Evolutionary conservation across 1,139 yeast genomes (phyloP).

Genomic region (Yamadazyma taylorii): DNA sequence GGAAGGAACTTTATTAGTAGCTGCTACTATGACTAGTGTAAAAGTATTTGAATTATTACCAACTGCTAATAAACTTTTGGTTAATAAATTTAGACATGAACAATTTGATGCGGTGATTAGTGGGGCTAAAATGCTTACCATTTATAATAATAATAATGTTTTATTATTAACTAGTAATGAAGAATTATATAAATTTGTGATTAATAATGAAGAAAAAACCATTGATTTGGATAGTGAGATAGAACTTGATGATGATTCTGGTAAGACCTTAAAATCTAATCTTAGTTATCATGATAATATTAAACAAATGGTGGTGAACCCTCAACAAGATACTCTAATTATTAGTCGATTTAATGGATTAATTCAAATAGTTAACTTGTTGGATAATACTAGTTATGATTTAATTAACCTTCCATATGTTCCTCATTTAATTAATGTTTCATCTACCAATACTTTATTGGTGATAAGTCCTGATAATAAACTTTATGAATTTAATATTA

Average conservation of each 20-base stretch:
- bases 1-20: constrained; percentile 66
- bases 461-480: constrained; percentile 75
- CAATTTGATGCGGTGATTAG: constrained; percentile 40
- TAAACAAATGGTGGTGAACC: constrained; percentile 50
- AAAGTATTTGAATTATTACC: constrained; percentile 63
- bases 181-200: constrained; percentile 53
- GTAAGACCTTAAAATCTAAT: constrained; percentile 23
- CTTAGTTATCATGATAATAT: constrained; percentile 44
- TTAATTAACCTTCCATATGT: constrained; percentile 34
- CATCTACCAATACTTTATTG: constrained; percentile 52
- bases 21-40: constrained; percentile 67
- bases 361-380: constrained; percentile 51
- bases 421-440: constrained; percentile 64
- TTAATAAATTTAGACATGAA: constrained; percentile 55
- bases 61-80: constrained; percentile 39
- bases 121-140: constrained; percentile 60
- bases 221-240: constrained; percentile 41
- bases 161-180: constrained; percentile 65
- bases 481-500: constrained; percentile 60
- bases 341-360: constrained; percentile 56
- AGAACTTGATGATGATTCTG: constrained; percentile 31
- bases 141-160: constrained; percentile 44
- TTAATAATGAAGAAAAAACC: constrained; percentile 27
- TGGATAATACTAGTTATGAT: constrained; percentile 42
- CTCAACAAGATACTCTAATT: constrained; percentile 46